Evolutionary conservation across 805 yeast genomes (phyloP), one percentile per base, ranked within the genome.

Genomic region (Cyberlindnera maritima): DNA sequence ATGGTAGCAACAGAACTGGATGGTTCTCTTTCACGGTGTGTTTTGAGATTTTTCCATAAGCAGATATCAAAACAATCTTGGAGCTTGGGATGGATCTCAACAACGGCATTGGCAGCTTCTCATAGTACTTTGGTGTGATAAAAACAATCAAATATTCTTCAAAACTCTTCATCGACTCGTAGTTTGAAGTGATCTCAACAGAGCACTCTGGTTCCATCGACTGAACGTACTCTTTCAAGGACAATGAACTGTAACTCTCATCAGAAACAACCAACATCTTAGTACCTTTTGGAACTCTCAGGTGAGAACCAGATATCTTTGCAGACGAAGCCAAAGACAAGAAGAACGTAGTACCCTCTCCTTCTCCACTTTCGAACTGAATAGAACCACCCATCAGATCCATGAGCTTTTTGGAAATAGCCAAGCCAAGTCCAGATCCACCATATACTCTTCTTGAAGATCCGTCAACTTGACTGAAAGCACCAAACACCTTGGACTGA

Each of bases 381-480:
- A 88, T 84, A 51, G 82, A 88, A 57, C 96, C 96, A 28, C 96
- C 96, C 96, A 88, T 88, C 50, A 88, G 72, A 56, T 86, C 90
- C 60, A 88, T 85, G 53, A 88, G 74, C 58, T 87, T 88, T 64
- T 86, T 86, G 8, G 96, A 88, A 63, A 88, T 88, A 2, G 94
- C 85, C 42, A 88, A 74, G 12, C 96, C 96, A 39, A 88, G 74
- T 53, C 96, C 96, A 4, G 96, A 88, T 55, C 96, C 96, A 54
- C 96, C 96, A 63, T 85, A 88, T 59, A 85, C 87, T 62, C 96
- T 77, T 6, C 95, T 88, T 2, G 96, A 88, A 4, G 95, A 86
- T 33, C 96, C 96, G 67, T 88, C 96, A 14, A 95, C 95, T 64
- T 88, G 96, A 59, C 94, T 85, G 70, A 88, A 88, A 2, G 92